Percentiles rank a stretch among this genome's conserved stretches.
Conservation (phyloP, 371 early-diverging fungal genomes). For the Mucor lusitanicus region DNA sequence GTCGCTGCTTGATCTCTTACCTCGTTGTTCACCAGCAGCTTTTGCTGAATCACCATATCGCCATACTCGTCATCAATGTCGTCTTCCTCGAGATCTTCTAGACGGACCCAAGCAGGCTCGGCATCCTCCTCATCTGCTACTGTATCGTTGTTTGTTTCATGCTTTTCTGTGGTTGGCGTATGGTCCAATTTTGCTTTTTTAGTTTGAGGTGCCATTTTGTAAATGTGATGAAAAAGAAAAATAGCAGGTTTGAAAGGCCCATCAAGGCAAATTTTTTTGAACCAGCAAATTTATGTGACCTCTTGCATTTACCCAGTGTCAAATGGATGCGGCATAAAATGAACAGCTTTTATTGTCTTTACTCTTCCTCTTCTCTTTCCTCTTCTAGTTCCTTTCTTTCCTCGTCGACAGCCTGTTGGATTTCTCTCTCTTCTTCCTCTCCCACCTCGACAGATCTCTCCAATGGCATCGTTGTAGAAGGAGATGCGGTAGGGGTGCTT, state of each 20-base stretch:
- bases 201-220: constrained; percentile 11
- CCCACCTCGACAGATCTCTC: neutral
- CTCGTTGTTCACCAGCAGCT: constrained; percentile 71
- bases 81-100: constrained; percentile 38
- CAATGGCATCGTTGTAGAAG: neutral
- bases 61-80: constrained; percentile 53
- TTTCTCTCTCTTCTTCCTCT: neutral
- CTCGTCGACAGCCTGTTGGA: neutral
- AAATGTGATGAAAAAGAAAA: neutral
- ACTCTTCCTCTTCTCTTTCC: neutral
- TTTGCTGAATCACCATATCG: constrained; percentile 65
- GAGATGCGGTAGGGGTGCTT: neutral
- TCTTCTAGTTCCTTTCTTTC: neutral
- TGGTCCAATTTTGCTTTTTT: constrained; percentile 6
- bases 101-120: constrained; percentile 21
- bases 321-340: no score
- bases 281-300: constrained; percentile 1
- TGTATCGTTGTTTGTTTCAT: neutral
- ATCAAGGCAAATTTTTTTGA: neutral
- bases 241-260: neutral
- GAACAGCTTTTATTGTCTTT: no score
- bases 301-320: neutral
- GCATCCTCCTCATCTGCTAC: constrained; percentile 6
- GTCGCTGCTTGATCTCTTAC: constrained; percentile 31
- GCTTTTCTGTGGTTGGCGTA: neutral